Base-by-base conservation (phyloP, 179 eudicot genomes). In the Spergularia azorica region DNA sequence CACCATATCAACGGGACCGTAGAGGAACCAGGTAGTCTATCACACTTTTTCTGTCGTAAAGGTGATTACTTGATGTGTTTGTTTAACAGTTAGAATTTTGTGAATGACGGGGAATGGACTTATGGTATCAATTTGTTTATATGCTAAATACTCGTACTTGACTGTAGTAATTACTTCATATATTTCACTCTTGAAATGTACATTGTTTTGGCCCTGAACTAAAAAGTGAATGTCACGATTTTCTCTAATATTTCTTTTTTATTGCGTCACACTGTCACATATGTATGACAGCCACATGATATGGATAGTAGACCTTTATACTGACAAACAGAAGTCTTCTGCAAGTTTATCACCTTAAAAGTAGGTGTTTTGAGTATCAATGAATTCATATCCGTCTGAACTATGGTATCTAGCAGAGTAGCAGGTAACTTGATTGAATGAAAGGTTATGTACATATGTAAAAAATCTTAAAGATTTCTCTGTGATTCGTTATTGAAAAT, bases 1-100 rank as follows among this genome's bases (percentile, higher is more conserved):
- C 85, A 51, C 87, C 85, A 10, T 84, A 84, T 72, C 83, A 79
- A 64, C 79, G 63, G 75, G 85, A 84, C 58, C 85, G 77, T 3
- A 73, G 72, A 52, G 56, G 81, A 72, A 60, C 74, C 63, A 79
- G 87, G 87, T 84, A 79, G 56, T 21, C 3, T 41, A 12, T 41
- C 58, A 11, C 51, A 18, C 15, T 8, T 18, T 67, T 20, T 2
- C n/a, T 39, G 32, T 0, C 48, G 5, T 38, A 15, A 38, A 9
- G 9, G 39, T 10, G 60, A 32, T 18, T 4, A 54, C 21, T 38
- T 9, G 32, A 26, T 26, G 32, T 72, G 67, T 15, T 36, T 43
- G 8, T 63, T 78, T 39, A 13, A 11, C 10, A 41, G 6, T 7
- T 63, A 60, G 10, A 21, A 57, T 57, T 54, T 11, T 56, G 56